Evolutionary conservation across 306 rosid species (phyloP).

Genomic region (Astragalus glycyphyllos): DNA sequence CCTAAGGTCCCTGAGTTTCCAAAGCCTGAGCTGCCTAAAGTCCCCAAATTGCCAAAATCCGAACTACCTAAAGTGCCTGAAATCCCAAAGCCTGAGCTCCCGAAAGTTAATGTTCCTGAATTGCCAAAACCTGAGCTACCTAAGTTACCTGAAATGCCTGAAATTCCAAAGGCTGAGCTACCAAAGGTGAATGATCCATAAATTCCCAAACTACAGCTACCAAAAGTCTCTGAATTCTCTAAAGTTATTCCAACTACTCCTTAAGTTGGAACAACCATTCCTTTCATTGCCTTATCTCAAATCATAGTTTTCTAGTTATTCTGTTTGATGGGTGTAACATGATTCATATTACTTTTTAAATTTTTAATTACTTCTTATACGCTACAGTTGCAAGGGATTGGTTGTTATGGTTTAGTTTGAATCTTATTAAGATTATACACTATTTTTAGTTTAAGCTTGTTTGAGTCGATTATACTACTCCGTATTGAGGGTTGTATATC

Average conservation of each 20-base stretch:
- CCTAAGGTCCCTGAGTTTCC: neutral
- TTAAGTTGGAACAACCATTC: neutral
- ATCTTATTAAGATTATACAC: neutral
- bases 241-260: slow-evolving; percentile 3
- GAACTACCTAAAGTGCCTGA: neutral
- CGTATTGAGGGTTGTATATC: neutral
- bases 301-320: neutral
- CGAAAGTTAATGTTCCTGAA: neutral
- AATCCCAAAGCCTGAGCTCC: neutral
- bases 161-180: neutral
- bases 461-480: neutral
- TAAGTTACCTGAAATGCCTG: neutral
- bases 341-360: neutral
- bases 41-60: neutral
- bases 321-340: slow-evolving; percentile 7
- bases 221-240: neutral
- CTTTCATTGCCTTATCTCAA: neutral
- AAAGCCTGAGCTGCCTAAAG: neutral
- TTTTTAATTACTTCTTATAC: neutral
- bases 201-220: neutral
- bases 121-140: neutral
- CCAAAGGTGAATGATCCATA: neutral
- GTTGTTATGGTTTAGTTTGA: neutral
- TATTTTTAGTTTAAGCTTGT: neutral
- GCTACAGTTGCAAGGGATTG: neutral